Evolutionary conservation across 257 asterid species (phyloP), one percentile per base, ranked within the genome.

Genomic region (Scutellaria baicalensis): DNA sequence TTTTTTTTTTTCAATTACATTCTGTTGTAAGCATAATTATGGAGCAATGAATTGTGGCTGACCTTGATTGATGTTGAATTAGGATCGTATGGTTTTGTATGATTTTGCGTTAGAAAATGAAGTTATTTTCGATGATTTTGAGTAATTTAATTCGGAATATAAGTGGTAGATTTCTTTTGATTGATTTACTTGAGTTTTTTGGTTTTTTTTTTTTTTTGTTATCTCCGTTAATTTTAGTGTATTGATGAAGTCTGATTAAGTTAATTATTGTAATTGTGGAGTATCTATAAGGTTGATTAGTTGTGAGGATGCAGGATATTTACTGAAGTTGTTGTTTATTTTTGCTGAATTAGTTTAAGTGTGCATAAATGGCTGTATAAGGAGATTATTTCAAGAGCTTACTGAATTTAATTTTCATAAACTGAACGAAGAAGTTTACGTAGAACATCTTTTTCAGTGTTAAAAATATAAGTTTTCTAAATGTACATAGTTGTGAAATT

Each of bases 321-420:
- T 42, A 43, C 45, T 44, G 36, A 63, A 40, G 59, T 9, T 35
- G 21, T 40, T n/a, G 39, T 58, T 23, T 39, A 33, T 6, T 58
- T 44, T 69, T 39, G 60, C 65, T 61, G 39, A 39, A 45, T 68
- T 68, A 67, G 44, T 72, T 62, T 52, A 49, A n/a, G n/a, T 16
- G 18, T 31, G 50, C 17, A 23, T 12, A 31, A 57, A 9, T 58
- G 73, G 64, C 44, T 38, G 8, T 14, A 40, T 55, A 6, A 52
- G 48, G 12, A 14, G 42, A 56, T 21, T 62, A 8, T 56, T n/a
- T 36, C 9, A 20, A 13, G 20, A 0, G 3, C 20, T 66, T 59
- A 21, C 27, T 57, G 42, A 48, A 23, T 61, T 42, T 51, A 21
- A 36, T 20, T 69, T 33, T 35, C 68, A 48, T 61, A 20, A 36